phyloP scores from a whole-genome alignment of 176 grass and related monocot species.

The Miscanthus lutarioriparius region DNA sequence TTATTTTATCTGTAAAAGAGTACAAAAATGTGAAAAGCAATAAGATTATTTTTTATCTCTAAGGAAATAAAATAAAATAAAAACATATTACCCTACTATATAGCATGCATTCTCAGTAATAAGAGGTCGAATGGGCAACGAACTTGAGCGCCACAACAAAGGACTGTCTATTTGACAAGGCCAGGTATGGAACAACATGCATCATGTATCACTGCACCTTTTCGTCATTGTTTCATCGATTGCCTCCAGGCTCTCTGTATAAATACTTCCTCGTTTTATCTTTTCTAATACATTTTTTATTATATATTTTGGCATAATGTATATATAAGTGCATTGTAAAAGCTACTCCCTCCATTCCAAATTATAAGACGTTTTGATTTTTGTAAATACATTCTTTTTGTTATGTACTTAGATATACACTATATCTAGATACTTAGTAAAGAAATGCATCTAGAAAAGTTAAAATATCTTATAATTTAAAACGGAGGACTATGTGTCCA shows the following conservation, averaged over 20 bases:
- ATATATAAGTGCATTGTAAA: too few relatives aligned
- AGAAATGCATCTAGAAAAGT: too few relatives aligned
- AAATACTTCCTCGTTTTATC: too few relatives aligned
- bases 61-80: not conserved
- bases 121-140: slow-evolving; percentile 42
- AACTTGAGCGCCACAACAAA: slow-evolving; percentile 28
- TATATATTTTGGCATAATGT: too few relatives aligned
- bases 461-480: too few relatives aligned
- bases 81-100: not conserved
- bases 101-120: not conserved
- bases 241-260: not conserved
- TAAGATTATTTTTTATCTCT: not conserved
- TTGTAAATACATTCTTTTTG: too few relatives aligned
- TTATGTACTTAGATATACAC: too few relatives aligned
- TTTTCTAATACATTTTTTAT: too few relatives aligned
- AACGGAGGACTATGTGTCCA: too few relatives aligned
- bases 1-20: not conserved
- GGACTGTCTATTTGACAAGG: slow-evolving; percentile 51
- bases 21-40: not conserved
- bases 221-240: not conserved
- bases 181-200: slow-evolving; percentile 43
- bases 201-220: not conserved
- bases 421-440: too few relatives aligned
- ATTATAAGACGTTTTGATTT: too few relatives aligned
- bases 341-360: too few relatives aligned